These are phyloP conservation scores for Closterium sp. DNA, from an alignment of 139 green algal species.

Conservation along the genomic window DNA sequence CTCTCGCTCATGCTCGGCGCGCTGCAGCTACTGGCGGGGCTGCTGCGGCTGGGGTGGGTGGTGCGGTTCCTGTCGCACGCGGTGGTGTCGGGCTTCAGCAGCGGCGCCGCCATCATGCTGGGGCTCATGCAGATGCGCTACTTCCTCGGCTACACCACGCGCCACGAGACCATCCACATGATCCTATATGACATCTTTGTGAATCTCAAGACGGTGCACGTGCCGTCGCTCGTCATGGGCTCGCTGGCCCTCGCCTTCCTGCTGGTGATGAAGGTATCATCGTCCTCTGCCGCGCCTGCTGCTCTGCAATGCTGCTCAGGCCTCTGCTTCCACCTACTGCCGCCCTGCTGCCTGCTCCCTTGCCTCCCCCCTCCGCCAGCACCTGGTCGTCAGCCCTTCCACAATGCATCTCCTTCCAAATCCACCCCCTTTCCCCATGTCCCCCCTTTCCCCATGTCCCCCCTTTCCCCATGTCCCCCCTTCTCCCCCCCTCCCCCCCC, in stretches of 20 bases:
- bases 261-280: slow-evolving; percentile 13
- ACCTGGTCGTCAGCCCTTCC: not conserved
- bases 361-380: no score
- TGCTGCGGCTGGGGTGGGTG: slow-evolving; percentile 80
- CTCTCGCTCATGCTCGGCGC: slow-evolving; percentile 10
- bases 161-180: not conserved
- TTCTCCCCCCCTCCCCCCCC: not conserved
- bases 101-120: slow-evolving; percentile 76
- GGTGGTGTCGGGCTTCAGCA: slow-evolving; percentile 83
- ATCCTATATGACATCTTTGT: slow-evolving; percentile 1
- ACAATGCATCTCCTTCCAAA: not conserved
- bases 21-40: slow-evolving; percentile 58
- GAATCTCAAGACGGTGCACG: not conserved
- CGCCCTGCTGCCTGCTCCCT: not conserved
- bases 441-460: not conserved
- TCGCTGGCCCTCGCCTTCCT: not conserved
- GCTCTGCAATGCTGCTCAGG: no score
- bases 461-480: no score
- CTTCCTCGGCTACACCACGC: not conserved
- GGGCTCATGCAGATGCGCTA: slow-evolving; percentile 15
- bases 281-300: not conserved
- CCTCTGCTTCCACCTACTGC: no score
- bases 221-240: not conserved
- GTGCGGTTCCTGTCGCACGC: slow-evolving; percentile 82
- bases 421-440: not conserved